phyloP scores from a whole-genome alignment of 2,329 filamentous ascomycete genomes.

The Zasmidium cellare region DNA sequence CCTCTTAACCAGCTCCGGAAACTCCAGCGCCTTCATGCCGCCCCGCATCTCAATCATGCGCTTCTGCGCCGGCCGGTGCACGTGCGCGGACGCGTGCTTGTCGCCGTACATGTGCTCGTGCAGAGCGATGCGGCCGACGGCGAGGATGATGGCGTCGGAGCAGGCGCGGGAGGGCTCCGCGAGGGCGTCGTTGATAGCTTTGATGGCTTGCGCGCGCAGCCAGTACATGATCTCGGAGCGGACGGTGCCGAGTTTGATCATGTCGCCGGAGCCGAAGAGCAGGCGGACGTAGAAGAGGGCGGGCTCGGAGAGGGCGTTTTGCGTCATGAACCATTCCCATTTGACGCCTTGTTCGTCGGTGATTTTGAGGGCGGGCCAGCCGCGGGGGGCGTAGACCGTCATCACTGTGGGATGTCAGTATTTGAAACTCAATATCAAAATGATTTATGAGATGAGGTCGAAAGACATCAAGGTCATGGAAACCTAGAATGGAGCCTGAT shows the following conservation, averaged over 20 bases:
- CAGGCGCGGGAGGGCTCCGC: constrained; percentile 19
- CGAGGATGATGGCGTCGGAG: constrained; percentile 30
- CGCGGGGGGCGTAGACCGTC: constrained; percentile 35
- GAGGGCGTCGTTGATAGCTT: constrained; percentile 30
- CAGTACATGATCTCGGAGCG: constrained; percentile 26
- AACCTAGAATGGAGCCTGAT: background rate
- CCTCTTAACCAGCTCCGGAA: constrained; percentile 34
- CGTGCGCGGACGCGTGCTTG: constrained; percentile 27
- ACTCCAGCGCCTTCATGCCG: constrained; percentile 30
- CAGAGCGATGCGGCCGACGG: constrained; percentile 36
- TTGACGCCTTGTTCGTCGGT: constrained; percentile 27
- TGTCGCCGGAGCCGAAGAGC: constrained; percentile 34
- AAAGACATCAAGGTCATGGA: background rate
- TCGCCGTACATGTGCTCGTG: constrained; percentile 38
- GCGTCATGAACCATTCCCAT: constrained; percentile 37
- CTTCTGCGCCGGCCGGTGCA: constrained; percentile 35
- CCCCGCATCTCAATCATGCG: constrained; percentile 36
- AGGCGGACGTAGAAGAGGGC: constrained; percentile 37
- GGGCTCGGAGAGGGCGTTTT: constrained; percentile 33
- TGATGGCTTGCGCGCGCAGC: constrained; percentile 32
- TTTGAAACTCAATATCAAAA: background rate
- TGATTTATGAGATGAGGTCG: background rate
- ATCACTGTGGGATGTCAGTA: constrained; percentile 23
- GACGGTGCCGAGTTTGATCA: constrained; percentile 28
- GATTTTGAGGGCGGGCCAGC: constrained; percentile 36